phyloP scores from a whole-genome alignment of 371 early-diverging fungal genomes.

The Smittium culicis region DNA sequence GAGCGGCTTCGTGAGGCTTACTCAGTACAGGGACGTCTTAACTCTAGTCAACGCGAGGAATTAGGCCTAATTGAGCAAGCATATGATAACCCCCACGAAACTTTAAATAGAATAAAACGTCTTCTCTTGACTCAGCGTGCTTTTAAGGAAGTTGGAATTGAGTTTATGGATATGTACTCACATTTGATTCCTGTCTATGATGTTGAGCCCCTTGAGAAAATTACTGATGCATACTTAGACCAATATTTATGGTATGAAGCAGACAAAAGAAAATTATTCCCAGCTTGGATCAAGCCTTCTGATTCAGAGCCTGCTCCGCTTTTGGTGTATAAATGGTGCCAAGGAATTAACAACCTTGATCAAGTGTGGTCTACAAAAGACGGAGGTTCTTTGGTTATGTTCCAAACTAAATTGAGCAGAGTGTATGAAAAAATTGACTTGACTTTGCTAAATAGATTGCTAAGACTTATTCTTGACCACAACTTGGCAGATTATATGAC shows the following conservation, averaged over 20 bases:
- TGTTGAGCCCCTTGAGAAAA: slow-evolving; percentile 95
- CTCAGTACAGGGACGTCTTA: slow-evolving; percentile 88
- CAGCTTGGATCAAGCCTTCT: slow-evolving; percentile 94
- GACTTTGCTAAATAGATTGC: slow-evolving; percentile 85
- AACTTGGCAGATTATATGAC: slow-evolving; percentile 98
- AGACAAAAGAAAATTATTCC: slow-evolving; percentile 77
- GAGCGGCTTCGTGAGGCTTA: slow-evolving; percentile 93
- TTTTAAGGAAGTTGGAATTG: slow-evolving; percentile 98
- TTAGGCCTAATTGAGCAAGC: slow-evolving; percentile 94
- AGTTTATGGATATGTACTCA: slow-evolving; percentile 94
- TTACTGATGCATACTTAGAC: slow-evolving; percentile 97
- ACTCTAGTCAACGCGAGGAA: slow-evolving; percentile 93
- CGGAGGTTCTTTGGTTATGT: slow-evolving; percentile 88
- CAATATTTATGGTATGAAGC: slow-evolving; percentile 99
- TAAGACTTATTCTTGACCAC: slow-evolving; percentile 93
- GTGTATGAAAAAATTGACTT: slow-evolving; percentile 96
- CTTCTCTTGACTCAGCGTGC: slow-evolving; percentile 92
- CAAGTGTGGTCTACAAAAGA: slow-evolving; percentile 88
- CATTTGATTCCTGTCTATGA: slow-evolving; percentile 94
- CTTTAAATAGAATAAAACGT: slow-evolving; percentile 85
- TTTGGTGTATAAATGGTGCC: slow-evolving; percentile 95
- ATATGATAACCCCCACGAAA: slow-evolving; percentile 91
- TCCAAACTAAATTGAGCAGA: slow-evolving; percentile 82
- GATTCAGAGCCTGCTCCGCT: slow-evolving; percentile 95
- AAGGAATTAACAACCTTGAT: slow-evolving; percentile 90